Evolutionary conservation across 495 filamentous ascomycete species (phyloP).

Genomic region (Collariella sp.): DNA sequence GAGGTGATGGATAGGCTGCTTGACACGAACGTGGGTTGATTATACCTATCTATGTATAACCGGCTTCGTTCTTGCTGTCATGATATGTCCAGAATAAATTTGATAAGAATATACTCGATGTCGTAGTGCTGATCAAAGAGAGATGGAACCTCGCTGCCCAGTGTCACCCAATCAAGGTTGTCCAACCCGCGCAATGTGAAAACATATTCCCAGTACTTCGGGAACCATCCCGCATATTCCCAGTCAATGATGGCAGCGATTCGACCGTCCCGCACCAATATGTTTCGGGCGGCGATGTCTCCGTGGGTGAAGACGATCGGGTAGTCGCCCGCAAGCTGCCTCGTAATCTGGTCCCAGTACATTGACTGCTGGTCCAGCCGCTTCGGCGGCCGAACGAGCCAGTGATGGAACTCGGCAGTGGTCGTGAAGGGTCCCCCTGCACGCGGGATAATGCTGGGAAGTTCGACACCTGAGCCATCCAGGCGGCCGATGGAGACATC

Average conservation of each 20-base stretch:
- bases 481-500: background rate
- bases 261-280: background rate
- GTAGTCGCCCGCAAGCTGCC: background rate
- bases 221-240: background rate
- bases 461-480: background rate
- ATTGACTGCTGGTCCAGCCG: background rate
- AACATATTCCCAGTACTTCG: background rate
- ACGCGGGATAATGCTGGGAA: background rate
- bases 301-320: background rate
- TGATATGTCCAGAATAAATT: background rate
- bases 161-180: background rate
- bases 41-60: too few relatives aligned
- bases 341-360: background rate
- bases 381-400: background rate
- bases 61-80: too few relatives aligned
- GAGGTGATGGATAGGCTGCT: background rate
- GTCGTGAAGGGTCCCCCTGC: background rate
- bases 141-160: background rate
- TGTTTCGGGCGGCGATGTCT: background rate
- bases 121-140: background rate
- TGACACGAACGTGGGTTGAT: background rate
- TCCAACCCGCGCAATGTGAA: background rate
- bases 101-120: background rate
- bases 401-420: background rate
- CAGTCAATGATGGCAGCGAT: background rate